Evolutionary conservation across 1,139 yeast species (phyloP).

Genomic region (Magnusiomyces fungicola): DNA sequence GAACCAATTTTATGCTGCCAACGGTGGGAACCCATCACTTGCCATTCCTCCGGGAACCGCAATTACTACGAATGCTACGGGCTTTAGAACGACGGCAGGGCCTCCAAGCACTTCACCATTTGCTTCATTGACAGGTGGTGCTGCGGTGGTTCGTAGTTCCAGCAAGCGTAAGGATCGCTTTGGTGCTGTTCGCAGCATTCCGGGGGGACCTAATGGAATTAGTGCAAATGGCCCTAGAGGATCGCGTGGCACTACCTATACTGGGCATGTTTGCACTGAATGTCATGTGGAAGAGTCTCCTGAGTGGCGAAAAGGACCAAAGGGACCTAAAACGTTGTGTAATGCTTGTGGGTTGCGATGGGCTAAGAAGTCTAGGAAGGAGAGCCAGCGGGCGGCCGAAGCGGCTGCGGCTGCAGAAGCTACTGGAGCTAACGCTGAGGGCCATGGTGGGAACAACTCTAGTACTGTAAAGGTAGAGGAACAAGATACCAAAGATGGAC

Average conservation of each 20-base stretch:
- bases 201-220: neutral
- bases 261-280: slow-evolving; percentile 27
- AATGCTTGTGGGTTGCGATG: slow-evolving; percentile 60
- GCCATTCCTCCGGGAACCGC: neutral
- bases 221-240: neutral
- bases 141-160: neutral
- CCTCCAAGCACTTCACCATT: neutral
- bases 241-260: neutral
- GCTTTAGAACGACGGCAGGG: neutral
- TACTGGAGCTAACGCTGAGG: neutral
- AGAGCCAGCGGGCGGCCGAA: slow-evolving; percentile 14
- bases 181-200: neutral
- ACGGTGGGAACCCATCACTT: neutral
- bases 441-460: neutral
- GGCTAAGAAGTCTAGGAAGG: slow-evolving; percentile 34
- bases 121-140: neutral
- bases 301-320: slow-evolving; percentile 63
- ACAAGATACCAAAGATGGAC: neutral
- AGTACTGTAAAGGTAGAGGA: neutral
- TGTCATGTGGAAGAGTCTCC: slow-evolving; percentile 65
- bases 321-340: slow-evolving; percentile 56
- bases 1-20: neutral
- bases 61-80: neutral
- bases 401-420: slow-evolving; percentile 8
- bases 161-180: slow-evolving; percentile 4